Evolutionary conservation across 805 yeast genomes (phyloP), one percentile per base, ranked within the genome.

Genomic region (Kodamaea lidongshanica): DNA sequence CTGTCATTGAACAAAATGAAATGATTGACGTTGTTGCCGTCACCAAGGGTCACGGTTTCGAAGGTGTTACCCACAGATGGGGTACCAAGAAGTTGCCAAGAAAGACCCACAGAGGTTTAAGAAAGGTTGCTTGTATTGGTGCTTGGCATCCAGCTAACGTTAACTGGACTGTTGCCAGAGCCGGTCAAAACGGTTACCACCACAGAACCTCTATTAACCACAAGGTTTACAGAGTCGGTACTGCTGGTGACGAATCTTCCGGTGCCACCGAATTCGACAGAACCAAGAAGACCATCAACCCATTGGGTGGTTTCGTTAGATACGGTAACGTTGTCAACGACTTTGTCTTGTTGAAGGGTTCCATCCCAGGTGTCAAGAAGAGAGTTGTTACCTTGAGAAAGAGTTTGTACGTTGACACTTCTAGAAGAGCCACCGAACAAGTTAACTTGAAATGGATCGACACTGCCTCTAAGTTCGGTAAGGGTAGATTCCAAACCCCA

Each of bases 11-110:
- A 79, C 94, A 92, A 77, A 84, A 87, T 75, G 98, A 92, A 79
- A 79, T 84, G 81, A 79, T 92, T 57, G 99, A 92, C 61, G 97
- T 85, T 60, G 82, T 92, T 62, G 99, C 96, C 64, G 95, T 92
- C 64, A 92, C 98, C 82, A 89, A 84, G 80, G 99, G 99, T 92
- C 96, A 92, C 79, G 99, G 99, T 80, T 88, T 84, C 86, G 98
- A 92, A 76, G 99, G 99, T 88, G 96, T 89, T 62, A 92, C 99
- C 77, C 96, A 88, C 87, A 86, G 99, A 85, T 92, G 97, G 97
- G 99, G 99, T 69, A 92, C 98, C 83, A 94, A 88, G 88, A 88
- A 83, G 80, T 78, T 92, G 57, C 98, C 99, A 74, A 87, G 99
- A 79, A 92, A 92, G 94, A 92, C 99, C 70, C 99, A 92, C 74